Base-by-base conservation (phyloP, 345 rosid species). In the Bruguiera parviflora region DNA sequence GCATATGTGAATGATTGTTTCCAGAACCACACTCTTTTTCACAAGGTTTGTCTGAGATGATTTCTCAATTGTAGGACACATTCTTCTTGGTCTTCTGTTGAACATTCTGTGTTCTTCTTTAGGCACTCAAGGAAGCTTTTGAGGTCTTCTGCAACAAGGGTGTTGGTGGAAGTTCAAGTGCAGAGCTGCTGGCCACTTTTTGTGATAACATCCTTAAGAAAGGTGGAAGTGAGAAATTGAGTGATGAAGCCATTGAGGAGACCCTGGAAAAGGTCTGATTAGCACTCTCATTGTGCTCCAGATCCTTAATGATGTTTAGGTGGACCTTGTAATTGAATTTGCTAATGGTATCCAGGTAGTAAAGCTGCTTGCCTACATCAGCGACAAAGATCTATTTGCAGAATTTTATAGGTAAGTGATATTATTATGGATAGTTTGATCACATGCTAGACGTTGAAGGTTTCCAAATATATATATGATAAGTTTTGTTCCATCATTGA, bases 201-300 rank as follows among this genome's bases (percentile, higher is more conserved):
- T 80, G 84, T 29, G 81, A 80, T 63, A 80, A 85, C 67, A 46
- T 82, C 28, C 73, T 85, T 53, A 77, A 71, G 72, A 79, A 75
- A 69, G 81, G 77, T 57, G 81, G 81, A 20, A 68, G 71, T 60
- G 75, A 80, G 75, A 80, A 76, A 69, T 49, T 73, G 59, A 77
- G 83, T 65, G 85, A 84, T 58, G 85, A 84, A 63, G 77, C 84
- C 32, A 65, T 81, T 5, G 87, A 81, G 65, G 77, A 77, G 64
- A 78, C 79, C n/a, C 61, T 82, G 28, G 85, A 80, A 21, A 78
- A 78, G 84, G 80, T 69, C 27, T 43, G 55, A 3, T 63, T 43
- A 11, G 25, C 51, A 52, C 47, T 60, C n/a, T 29, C 11, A 65
- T 66, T 28, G 6, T 56, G 31, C 33, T 58, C 46, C 5, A 28